Evolutionary conservation across 2,329 filamentous ascomycete genomes (phyloP).

Genomic region (Pseudocercospora pini-densiflorae): DNA sequence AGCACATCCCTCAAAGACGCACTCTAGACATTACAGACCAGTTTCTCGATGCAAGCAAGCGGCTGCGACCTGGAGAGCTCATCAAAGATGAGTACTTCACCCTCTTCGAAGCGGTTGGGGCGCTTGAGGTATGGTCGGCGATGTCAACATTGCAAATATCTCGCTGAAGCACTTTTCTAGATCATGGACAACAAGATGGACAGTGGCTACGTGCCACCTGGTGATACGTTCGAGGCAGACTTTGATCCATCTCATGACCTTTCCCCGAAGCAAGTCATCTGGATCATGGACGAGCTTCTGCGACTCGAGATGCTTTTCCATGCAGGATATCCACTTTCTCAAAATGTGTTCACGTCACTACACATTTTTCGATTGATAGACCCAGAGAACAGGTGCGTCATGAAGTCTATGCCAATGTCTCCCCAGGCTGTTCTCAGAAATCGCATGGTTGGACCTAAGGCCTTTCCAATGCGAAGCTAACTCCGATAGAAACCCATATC

Average conservation of each 20-base stretch:
- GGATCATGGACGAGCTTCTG: slow-evolving; percentile 91
- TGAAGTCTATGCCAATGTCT: slow-evolving; percentile 44
- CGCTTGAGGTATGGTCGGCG: slow-evolving; percentile 63
- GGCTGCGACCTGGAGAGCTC: slow-evolving; percentile 76
- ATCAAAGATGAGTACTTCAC: slow-evolving; percentile 95
- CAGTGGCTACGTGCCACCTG: slow-evolving; percentile 79
- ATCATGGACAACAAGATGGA: slow-evolving; percentile 99
- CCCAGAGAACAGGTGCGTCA: slow-evolving; percentile 53
- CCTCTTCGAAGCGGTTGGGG: slow-evolving; percentile 90
- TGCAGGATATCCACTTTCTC: slow-evolving; percentile 90
- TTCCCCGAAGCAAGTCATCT: slow-evolving; percentile 67
- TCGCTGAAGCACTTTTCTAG: slow-evolving; percentile 52
- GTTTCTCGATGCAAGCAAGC: slow-evolving; percentile 39
- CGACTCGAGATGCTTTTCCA: slow-evolving; percentile 98
- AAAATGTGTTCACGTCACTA: slow-evolving; percentile 90
- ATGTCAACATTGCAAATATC: not conserved
- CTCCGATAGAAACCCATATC: slow-evolving; percentile 1
- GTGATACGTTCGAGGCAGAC: slow-evolving; percentile 80
- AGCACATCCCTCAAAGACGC: slow-evolving; percentile 14
- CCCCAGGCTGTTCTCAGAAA: not conserved
- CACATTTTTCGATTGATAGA: slow-evolving; percentile 85
- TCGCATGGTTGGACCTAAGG: slow-evolving; percentile 50
- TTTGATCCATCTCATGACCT: slow-evolving; percentile 31
- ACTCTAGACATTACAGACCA: slow-evolving; percentile 42
- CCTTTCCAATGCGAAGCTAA: not conserved